Conservation (phyloP, 2,329 filamentous ascomycete genomes). For the Penicillium sp. region DNA sequence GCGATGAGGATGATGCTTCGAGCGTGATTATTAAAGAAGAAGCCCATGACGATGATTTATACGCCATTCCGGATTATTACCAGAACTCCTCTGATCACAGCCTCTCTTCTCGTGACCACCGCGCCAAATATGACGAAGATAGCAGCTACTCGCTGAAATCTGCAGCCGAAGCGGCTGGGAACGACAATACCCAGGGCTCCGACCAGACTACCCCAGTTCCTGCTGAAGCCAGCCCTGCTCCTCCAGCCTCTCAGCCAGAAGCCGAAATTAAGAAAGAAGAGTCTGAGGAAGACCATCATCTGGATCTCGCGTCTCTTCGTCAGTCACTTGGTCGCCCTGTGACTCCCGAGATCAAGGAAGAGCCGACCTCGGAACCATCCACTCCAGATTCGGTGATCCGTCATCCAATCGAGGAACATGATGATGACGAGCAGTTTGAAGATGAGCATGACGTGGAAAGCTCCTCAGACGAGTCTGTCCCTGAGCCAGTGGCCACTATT, state of each 20-base stretch:
- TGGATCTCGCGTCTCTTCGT: slow-evolving; percentile 40
- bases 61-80: slow-evolving; percentile 68
- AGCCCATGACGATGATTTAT: slow-evolving; percentile 60
- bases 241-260: not conserved
- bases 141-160: slow-evolving; percentile 56
- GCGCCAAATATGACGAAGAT: slow-evolving; percentile 53
- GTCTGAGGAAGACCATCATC: slow-evolving; percentile 20
- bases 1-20: slow-evolving; percentile 53
- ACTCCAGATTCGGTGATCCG: slow-evolving; percentile 91
- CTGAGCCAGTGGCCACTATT: slow-evolving; percentile 83
- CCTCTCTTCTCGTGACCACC: slow-evolving; percentile 28
- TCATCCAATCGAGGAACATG: slow-evolving; percentile 61
- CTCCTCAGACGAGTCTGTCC: slow-evolving; percentile 60
- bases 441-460: slow-evolving; percentile 27
- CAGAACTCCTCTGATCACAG: slow-evolving; percentile 47
- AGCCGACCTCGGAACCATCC: slow-evolving; percentile 60
- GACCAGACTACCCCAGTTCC: slow-evolving; percentile 36
- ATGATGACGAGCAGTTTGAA: slow-evolving; percentile 20
- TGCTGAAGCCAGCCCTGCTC: slow-evolving; percentile 1
- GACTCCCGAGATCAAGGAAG: slow-evolving; percentile 58
- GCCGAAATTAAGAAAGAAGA: slow-evolving; percentile 14
- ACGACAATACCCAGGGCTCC: slow-evolving; percentile 31
- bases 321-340: slow-evolving; percentile 43
- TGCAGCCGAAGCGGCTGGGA: slow-evolving; percentile 26
- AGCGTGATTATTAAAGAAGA: slow-evolving; percentile 69